Evolutionary conservation across 192 early-diverging fungal species (phyloP), one percentile per base, ranked within the genome.

Genomic region (Coemansia sp.): DNA sequence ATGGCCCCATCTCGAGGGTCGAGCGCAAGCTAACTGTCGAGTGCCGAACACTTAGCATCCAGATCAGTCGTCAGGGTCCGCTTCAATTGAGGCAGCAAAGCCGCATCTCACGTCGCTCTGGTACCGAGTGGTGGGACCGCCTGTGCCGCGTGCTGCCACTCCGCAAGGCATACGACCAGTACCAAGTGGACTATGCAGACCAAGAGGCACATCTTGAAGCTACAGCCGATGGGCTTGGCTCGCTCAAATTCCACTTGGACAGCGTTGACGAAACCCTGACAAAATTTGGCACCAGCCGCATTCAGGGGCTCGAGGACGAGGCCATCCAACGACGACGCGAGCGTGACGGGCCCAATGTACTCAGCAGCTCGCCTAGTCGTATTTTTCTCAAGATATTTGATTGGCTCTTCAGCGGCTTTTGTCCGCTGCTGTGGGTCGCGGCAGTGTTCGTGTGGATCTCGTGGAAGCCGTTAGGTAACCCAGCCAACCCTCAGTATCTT

Each of bases 381-480:
- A 58, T 53, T 14, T 17, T 67, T 11, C 50, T 39, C 31, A 67
- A 53, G 64, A 39, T 86, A 12, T 63, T 86, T 34, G 55, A 68
- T 0, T 89, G 87, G 38, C 71, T 86, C 29, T 87, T 90, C 68
- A 86, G 89, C 45, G 89, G 89, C 32, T 90, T 90, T 37, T 87
- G 86, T 59, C 67, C 74, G 32, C 60, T 90, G 23, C 71, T 90
- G 17, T 90, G 89, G 89, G 44, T 88, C 36, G 89, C 82, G 9
- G 76, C 75, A 41, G 80, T 90, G 38, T 85, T 86, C 25, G 84
- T 82, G 34, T 79, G 79, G 51, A 62, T 90, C 8, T 80, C 80
- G 48, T 90, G 85, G 83, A 55, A 74, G 58, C 87, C 85, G n/a
- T 75, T 85, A 15, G 63, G 63, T 12, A 48, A 65, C 45, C 63